Base-by-base conservation (phyloP, 495 filamentous ascomycete genomes). In the Penicillium silybi region DNA sequence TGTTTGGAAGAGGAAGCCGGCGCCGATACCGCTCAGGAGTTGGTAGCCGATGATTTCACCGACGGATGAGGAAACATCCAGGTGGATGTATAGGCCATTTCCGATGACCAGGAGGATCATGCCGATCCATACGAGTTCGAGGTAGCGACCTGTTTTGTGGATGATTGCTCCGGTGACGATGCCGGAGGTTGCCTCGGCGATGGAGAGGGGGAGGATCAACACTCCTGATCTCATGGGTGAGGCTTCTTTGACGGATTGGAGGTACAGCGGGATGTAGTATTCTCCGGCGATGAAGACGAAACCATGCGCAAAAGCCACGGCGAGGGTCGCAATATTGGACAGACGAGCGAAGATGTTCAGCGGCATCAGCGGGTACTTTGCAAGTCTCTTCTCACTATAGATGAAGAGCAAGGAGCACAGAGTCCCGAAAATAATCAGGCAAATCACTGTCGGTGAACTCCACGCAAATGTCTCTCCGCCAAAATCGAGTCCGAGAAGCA, bases 341-440 rank as follows among this genome's bases (percentile, higher is more conserved):
- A 69, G 62, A 2, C 70, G 61, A 18, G 70, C 68, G 62, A 92
- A 90, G 1, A 95, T 67, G 4, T 71, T 70, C 42, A 92, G 62
- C 0, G 90, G 90, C 72, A 92, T 90, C 15, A 95, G 73, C 0
- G 90, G 89, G 52, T 85, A 84, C 44, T 83, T 78, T 22, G 90
- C 88, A 6, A 91, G 61, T 48, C 81, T 79, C 71, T 76, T 80
- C 63, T 93, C 88, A 61, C 85, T 80, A 23, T 86, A 60, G 48
- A 83, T 66, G 60, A 92, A 96, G 3, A 86, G 57, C n/a, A 73
- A 62, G 0, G 81, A 75, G 52, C 80, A 80, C 9, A 85, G 39
- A 26, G 80, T 41, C 2, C 90, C 89, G 60, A 91, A 88, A 13
- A 92, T 72, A 38, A 95, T 77, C 34, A 92, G 69, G 61, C 88